Evolutionary conservation across 345 rosid species (phyloP), one percentile per base, ranked within the genome.

Genomic region (Reutealis trisperma): DNA sequence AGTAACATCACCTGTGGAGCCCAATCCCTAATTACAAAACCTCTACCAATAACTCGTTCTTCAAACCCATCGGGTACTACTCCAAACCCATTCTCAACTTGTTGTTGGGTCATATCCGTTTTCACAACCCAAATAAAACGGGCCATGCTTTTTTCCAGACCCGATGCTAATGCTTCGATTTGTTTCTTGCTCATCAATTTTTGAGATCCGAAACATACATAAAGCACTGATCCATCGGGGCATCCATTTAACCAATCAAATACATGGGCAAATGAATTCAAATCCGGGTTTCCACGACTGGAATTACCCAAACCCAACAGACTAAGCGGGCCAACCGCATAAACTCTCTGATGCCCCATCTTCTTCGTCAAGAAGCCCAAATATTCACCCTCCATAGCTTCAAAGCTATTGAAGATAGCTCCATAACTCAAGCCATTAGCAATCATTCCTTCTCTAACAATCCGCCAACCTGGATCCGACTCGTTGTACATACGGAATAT

Each of bases 141-240:
- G 71, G 59, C 78, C 77, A 75, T 83, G 67, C 95, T 87, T 71
- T 75, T 86, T 58, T 90, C 94, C 0, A 92, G 86, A 54, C 88
- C 88, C 3, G 25, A n/a, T 25, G 87, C 91, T 71, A 92, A 24
- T n/a, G 88, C 91, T 70, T 83, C 85, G 74, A 84, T 79, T 59
- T 89, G 97, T 0, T 82, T 80, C 58, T 68, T 79, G 1, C 13
- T 74, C 78, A 90, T 64, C 42, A 77, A 51, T 70, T 85, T 87
- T 69, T 88, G 92, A 77, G 93, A 90, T 75, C 93, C 97, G 34
- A 92, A 92, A 75, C 90, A 86, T 6, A 90, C 85, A 62, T 90
- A 92, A 0, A 89, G 66, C 63, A 92, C 97, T 0, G 90, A 90
- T 15, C 76, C 86, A 6, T 84, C 77, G 0, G 88, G 84, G 79